These are phyloP conservation scores for Entomortierella beljakovae DNA, from an alignment of 192 early-diverging fungal genomes.

Conservation along the genomic window DNA sequence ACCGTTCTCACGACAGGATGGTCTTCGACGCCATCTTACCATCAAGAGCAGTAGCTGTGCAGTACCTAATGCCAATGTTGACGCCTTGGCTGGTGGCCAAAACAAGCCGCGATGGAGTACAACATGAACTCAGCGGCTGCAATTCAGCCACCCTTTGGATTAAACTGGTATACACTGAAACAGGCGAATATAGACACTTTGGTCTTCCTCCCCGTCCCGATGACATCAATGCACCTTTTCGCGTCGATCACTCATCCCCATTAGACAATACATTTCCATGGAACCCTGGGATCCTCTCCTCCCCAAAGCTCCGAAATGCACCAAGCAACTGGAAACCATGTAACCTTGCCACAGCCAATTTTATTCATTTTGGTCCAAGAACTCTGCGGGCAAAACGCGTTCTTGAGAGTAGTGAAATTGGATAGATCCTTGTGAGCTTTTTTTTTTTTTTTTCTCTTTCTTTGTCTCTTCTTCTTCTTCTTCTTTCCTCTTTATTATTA, in stretches of 20 bases:
- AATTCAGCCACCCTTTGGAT: background rate
- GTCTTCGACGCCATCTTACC: conserved; percentile 65
- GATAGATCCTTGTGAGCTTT: background rate
- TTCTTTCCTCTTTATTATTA: no score
- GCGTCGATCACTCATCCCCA: conserved; percentile 13
- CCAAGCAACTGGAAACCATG: background rate
- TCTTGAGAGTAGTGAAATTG: no score
- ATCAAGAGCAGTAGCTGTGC: conserved; percentile 11
- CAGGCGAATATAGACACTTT: conserved; percentile 7
- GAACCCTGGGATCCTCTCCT: conserved; percentile 20
- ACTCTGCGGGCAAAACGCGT: no score
- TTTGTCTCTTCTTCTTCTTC: background rate
- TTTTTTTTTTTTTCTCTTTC: conserved; percentile 2
- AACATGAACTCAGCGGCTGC: conserved; percentile 13
- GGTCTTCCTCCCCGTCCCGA: background rate
- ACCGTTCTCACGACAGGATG: conserved; percentile 73
- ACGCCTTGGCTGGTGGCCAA: background rate
- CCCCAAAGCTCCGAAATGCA: background rate
- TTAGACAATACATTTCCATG: conserved; percentile 14
- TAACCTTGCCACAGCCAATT: no score
- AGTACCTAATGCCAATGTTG: background rate
- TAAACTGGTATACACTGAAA: conserved; percentile 1
- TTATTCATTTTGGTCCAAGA: no score
- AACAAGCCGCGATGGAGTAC: conserved; percentile 1
- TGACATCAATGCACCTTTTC: conserved; percentile 8